Evolutionary conservation across 768 basidiomycete genomes (phyloP).

Genomic region (Russula lepida): DNA sequence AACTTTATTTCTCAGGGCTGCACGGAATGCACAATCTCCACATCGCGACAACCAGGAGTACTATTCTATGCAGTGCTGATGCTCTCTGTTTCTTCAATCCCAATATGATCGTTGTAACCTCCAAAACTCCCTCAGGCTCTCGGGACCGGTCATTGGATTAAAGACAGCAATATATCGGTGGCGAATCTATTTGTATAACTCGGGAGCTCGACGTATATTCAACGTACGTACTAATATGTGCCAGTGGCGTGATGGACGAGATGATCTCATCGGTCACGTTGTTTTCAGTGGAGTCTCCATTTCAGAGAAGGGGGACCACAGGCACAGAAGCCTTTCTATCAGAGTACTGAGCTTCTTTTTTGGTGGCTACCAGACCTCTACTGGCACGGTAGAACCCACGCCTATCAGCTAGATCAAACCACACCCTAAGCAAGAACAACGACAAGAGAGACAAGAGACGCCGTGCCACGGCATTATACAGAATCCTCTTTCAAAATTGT

Average conservation of each 20-base stretch:
- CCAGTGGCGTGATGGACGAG: neutral
- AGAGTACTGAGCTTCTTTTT: neutral
- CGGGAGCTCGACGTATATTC: neutral
- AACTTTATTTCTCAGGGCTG: neutral
- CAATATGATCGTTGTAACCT: neutral
- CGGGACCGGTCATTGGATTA: neutral
- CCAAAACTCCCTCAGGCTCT: neutral
- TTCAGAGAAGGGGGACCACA: neutral
- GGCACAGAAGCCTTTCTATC: neutral
- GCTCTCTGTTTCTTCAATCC: too few relatives aligned
- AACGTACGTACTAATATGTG: neutral
- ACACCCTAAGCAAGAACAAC: neutral
- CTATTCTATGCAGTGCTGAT: neutral
- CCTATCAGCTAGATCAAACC: neutral
- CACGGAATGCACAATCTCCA: neutral
- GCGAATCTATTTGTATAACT: neutral
- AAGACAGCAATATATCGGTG: neutral
- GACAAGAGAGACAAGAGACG: too few relatives aligned
- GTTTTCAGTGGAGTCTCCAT: neutral
- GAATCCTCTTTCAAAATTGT: neutral
- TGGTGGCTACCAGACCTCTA: neutral
- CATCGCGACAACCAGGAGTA: neutral
- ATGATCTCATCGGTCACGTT: neutral
- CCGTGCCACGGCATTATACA: neutral
- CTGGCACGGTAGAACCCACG: neutral